phyloP scores from a whole-genome alignment of 495 filamentous ascomycete genomes.

The Tuber microsphaerosporum region DNA sequence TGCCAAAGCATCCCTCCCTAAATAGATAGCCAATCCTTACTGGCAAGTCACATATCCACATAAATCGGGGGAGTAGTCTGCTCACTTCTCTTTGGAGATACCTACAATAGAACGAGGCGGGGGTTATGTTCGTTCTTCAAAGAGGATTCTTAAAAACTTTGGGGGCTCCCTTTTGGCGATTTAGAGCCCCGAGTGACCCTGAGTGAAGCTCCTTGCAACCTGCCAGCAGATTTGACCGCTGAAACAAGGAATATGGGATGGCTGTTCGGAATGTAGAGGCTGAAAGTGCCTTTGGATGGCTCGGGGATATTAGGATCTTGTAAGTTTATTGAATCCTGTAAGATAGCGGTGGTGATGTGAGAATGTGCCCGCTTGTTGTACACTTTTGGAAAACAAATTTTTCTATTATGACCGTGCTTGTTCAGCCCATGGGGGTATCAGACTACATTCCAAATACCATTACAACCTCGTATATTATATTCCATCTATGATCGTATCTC shows the following conservation, averaged over 20 bases:
- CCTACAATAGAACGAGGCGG: not conserved
- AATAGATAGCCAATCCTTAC: not conserved
- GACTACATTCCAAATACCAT: not conserved
- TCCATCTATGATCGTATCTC: not conserved
- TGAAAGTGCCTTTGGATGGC: too few relatives aligned
- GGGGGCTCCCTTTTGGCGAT: not conserved
- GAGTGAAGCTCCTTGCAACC: not conserved
- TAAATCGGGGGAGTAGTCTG: not conserved
- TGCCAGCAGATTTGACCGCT: not conserved
- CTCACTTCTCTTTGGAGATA: not conserved
- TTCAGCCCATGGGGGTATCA: not conserved
- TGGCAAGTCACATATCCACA: not conserved
- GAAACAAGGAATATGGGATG: not conserved
- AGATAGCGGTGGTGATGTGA: not conserved
- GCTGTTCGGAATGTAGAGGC: not conserved
- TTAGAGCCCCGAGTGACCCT: not conserved
- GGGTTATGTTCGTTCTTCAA: not conserved
- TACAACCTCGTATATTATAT: not conserved
- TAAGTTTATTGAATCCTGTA: not conserved
- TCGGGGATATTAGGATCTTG: not conserved
- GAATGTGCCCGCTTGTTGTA: not conserved
- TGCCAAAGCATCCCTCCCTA: not conserved
- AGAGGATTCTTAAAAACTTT: not conserved
- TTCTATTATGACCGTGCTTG: not conserved
- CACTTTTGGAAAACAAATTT: not conserved